Percentiles rank a stretch among this genome's conserved stretches.
Evolutionary conservation across 192 early-diverging fungal genomes (phyloP).

Genomic region (Mortierella hygrophila): DNA sequence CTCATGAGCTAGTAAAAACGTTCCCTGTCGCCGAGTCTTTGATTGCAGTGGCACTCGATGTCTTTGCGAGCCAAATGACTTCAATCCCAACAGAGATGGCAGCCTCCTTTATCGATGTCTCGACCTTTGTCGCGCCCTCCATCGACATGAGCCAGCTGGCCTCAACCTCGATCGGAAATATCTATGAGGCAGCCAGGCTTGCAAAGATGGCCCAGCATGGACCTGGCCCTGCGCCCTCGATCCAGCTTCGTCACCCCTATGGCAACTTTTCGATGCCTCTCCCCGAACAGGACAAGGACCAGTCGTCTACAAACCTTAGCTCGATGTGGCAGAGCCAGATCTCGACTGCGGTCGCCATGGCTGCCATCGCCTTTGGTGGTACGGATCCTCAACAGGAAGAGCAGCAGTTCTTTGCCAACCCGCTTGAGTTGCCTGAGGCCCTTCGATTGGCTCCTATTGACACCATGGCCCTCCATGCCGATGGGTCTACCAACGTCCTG

Average conservation of each 20-base stretch:
- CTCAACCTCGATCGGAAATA: constrained; percentile 10
- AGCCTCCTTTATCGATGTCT: constrained; percentile 14
- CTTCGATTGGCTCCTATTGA: constrained; percentile 18
- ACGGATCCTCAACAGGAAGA: constrained; percentile 9
- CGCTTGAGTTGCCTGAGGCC: constrained; percentile 16
- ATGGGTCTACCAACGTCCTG: neutral
- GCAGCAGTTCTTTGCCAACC: constrained; percentile 20
- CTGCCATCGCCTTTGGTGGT: constrained; percentile 18
- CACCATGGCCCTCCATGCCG: neutral
- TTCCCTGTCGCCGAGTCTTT: constrained; percentile 19
- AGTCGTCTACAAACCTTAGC: constrained; percentile 4
- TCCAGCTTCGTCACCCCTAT: constrained; percentile 22
- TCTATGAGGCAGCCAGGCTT: constrained; percentile 12
- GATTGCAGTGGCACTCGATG: constrained; percentile 8
- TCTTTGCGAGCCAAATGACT: constrained; percentile 14
- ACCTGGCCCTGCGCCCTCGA: constrained; percentile 13
- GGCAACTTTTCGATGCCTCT: constrained; percentile 22
- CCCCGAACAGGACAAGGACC: neutral
- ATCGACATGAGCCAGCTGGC: constrained; percentile 9
- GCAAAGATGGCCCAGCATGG: constrained; percentile 19
- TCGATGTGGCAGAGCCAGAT: constrained; percentile 20
- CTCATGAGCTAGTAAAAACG: constrained; percentile 14
- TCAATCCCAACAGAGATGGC: constrained; percentile 4
- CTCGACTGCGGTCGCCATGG: constrained; percentile 13
- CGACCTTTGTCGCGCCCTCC: constrained; percentile 13